Percentiles rank a stretch among this genome's conserved stretches.
phyloP scores from a whole-genome alignment of 2,329 filamentous ascomycete species.

The Ascochyta pisi region DNA sequence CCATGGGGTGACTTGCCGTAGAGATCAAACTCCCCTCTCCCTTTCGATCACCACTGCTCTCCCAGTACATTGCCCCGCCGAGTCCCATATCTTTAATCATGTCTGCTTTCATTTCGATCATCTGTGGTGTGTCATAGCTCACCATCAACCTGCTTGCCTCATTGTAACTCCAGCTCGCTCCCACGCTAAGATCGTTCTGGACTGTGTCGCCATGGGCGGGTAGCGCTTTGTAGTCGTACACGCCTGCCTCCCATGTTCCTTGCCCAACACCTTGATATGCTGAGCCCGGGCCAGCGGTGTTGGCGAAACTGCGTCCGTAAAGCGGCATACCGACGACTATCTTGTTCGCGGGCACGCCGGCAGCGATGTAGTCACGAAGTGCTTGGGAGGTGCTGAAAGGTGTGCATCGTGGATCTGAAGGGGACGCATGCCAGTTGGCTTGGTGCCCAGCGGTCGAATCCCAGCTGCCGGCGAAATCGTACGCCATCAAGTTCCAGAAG shows the following conservation, averaged over 20 bases:
- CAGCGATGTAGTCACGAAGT: conserved; percentile 39
- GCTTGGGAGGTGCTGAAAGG: conserved; percentile 45
- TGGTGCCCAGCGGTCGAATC: conserved; percentile 43
- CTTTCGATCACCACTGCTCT: conserved; percentile 43
- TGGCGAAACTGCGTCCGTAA: conserved; percentile 45
- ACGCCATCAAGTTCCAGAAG: conserved; percentile 76
- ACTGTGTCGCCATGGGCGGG: conserved; percentile 36
- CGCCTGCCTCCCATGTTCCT: conserved; percentile 46
- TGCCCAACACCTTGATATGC: conserved; percentile 40
- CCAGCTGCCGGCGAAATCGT: conserved; percentile 68
- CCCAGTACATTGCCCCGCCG: conserved; percentile 51
- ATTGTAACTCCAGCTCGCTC: conserved; percentile 46
- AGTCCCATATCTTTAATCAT: conserved; percentile 37
- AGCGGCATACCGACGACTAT: conserved; percentile 49
- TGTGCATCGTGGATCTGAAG: conserved; percentile 37
- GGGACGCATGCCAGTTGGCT: conserved; percentile 40
- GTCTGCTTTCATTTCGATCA: conserved; percentile 38
- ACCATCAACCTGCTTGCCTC: conserved; percentile 32
- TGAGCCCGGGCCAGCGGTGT: conserved; percentile 45
- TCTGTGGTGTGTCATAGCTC: conserved; percentile 44
- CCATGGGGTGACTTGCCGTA: conserved; percentile 32
- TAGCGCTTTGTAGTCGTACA: conserved; percentile 48
- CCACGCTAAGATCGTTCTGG: conserved; percentile 27
- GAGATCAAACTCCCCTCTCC: conserved; percentile 41
- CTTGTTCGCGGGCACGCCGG: conserved; percentile 42